Evolutionary conservation across 2,329 filamentous ascomycete species (phyloP), one percentile per base, ranked within the genome.

Genomic region (Helotiales sp.): DNA sequence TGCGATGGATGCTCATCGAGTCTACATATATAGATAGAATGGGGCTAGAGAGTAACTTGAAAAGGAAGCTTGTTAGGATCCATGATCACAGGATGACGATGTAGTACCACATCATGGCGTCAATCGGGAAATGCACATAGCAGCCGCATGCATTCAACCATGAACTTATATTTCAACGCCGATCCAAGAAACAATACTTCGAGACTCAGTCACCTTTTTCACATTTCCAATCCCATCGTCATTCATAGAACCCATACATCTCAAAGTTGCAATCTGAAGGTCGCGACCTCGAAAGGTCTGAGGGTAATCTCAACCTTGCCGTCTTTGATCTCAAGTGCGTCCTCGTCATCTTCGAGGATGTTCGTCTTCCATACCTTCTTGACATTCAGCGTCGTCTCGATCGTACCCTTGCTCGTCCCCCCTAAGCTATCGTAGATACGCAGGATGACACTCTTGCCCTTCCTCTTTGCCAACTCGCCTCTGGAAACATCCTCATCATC

Each of bases 401-500:
- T 84, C 1, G 79, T 84, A 2, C 89, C 93, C 61, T 86, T 84
- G 61, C 85, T 86, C 68, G 85, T 88, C 0, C 95, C 95, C 46
- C 95, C 95, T 40, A 98, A 76, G 59, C 88, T 88, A 72, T 99
- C 95, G 70, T 96, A 99, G 19, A 97, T 80, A 1, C 95, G 82
- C 58, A 97, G 65, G 59, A 99, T 87, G 47, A 98, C 81, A 71
- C 90, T 96, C 72, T 84, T 83, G 0, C 91, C 92, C 66, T 84
- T 82, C 57, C 89, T 84, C 63, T 78, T 78, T 2, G 83, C 81
- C 30, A 93, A 75, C 33, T 83, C 82, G 22, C 83, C 82, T 15
- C 80, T 74, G 44, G 81, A 84, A 42, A 92, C 82, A 65, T 92
- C 90, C 68, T 88, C 86, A 64, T 93, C 90, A 67, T 93, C 90